Percentiles rank a stretch among this genome's conserved stretches.
phyloP scores from a whole-genome alignment of 768 basidiomycete species.

The Hydnum rufescens region DNA sequence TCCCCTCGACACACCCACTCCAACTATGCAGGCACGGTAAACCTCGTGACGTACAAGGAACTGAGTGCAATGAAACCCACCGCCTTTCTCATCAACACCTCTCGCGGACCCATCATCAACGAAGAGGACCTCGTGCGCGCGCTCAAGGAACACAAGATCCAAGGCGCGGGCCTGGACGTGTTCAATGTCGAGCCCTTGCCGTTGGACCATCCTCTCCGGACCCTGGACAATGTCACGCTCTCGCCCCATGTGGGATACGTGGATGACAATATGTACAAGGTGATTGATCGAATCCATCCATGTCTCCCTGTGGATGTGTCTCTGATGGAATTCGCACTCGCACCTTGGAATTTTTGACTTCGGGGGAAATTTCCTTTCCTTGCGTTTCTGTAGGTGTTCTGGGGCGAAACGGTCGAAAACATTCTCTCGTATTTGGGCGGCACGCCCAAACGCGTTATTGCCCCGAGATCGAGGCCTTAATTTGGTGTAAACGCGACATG shows the following conservation, averaged over 20 bases:
- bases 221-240: conserved; percentile 32
- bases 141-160: conserved; percentile 28
- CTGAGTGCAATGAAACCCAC: conserved; percentile 35
- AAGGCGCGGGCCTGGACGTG: conserved; percentile 45
- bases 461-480: too few relatives aligned
- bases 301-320: too few relatives aligned
- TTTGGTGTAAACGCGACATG: too few relatives aligned
- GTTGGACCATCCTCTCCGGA: conserved; percentile 32
- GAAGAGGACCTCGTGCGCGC: conserved; percentile 33
- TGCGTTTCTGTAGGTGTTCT: conserved; percentile 24
- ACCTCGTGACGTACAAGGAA: conserved; percentile 29
- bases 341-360: background rate
- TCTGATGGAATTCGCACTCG: background rate
- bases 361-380: conserved; percentile 1
- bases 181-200: conserved; percentile 48
- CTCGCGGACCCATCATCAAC: conserved; percentile 44
- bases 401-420: conserved; percentile 36
- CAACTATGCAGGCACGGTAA: conserved; percentile 6
- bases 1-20: background rate
- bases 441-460: too few relatives aligned
- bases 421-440: conserved; percentile 31
- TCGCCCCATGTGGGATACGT: conserved; percentile 45
- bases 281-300: conserved; percentile 14
- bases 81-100: conserved; percentile 45
- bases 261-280: conserved; percentile 31